Evolutionary conservation across 1,139 yeast genomes (phyloP).

Genomic region (Kodamaea fungicola): DNA sequence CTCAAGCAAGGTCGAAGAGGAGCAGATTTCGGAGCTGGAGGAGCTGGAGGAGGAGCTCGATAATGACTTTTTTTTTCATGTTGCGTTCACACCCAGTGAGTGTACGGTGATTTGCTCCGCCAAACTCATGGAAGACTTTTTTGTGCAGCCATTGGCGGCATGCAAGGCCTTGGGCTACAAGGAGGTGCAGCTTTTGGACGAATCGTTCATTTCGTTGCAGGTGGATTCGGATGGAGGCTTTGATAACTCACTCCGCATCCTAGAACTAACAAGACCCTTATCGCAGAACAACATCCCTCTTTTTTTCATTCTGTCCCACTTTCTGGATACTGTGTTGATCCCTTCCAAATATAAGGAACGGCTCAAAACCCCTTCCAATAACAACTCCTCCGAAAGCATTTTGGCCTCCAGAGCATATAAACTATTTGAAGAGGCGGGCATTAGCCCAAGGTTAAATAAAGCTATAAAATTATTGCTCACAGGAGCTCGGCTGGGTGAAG

Average conservation of each 20-base stretch:
- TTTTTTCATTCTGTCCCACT: constrained; percentile 63
- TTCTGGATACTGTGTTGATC: constrained; percentile 62
- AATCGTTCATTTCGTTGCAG: constrained; percentile 51
- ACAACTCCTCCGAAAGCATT: constrained; percentile 2
- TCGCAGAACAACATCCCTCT: constrained; percentile 56
- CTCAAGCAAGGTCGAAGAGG: constrained; percentile 14
- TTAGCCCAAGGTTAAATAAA: constrained; percentile 44
- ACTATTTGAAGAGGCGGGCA: constrained; percentile 37
- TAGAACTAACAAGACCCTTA: constrained; percentile 59
- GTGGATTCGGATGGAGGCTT: constrained; percentile 61
- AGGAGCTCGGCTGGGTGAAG: constrained; percentile 56
- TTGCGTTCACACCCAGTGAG: constrained; percentile 55
- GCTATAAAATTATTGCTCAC: constrained; percentile 49
- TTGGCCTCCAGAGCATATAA: constrained; percentile 27
- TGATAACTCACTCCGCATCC: constrained; percentile 50
- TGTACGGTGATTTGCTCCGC: constrained; percentile 53
- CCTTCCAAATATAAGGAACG: constrained; percentile 44
- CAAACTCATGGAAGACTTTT: constrained; percentile 31
- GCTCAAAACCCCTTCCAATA: constrained; percentile 22
- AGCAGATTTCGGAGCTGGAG: constrained; percentile 3
- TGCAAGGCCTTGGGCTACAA: constrained; percentile 24
- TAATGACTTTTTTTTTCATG: constrained; percentile 41
- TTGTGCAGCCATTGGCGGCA: constrained; percentile 31
- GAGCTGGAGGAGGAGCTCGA: constrained; percentile 19
- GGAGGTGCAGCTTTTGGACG: constrained; percentile 43